A percentile compares a stretch with the other conserved stretches of the same genome.
Evolutionary conservation across 2,329 filamentous ascomycete genomes (phyloP).

Genomic region (Fusarium sublunatum): DNA sequence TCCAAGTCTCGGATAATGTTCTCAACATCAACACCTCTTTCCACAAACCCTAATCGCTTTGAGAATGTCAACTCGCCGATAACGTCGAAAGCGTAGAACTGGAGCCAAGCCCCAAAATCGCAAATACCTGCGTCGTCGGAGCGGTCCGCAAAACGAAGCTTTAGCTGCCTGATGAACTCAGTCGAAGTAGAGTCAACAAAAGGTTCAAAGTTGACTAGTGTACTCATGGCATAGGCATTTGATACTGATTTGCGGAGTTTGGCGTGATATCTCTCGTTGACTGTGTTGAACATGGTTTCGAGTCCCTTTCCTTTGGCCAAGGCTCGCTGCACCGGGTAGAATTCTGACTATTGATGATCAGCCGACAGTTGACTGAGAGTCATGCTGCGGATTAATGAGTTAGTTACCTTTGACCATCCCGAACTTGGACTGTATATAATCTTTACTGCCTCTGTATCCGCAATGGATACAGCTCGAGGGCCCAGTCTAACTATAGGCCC

Average conservation of each 20-base stretch:
- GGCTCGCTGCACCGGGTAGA: constrained; percentile 47
- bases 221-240: constrained; percentile 55
- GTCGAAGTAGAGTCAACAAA: constrained; percentile 50
- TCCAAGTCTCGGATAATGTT: constrained; percentile 74
- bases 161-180: constrained; percentile 29
- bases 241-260: constrained; percentile 54
- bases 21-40: constrained; percentile 77
- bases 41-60: constrained; percentile 78
- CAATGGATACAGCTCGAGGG: constrained; percentile 12
- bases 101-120: constrained; percentile 77
- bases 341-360: constrained; percentile 30
- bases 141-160: constrained; percentile 8
- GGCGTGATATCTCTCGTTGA: constrained; percentile 55
- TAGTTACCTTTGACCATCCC: constrained; percentile 12
- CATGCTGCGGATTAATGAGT: no score
- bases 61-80: constrained; percentile 81
- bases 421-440: constrained; percentile 18
- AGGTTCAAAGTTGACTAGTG: constrained; percentile 53
- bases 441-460: constrained; percentile 11
- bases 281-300: constrained; percentile 52
- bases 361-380: neutral
- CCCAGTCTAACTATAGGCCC: constrained; percentile 21
- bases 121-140: constrained; percentile 7
- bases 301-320: constrained; percentile 45
- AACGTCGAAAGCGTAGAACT: constrained; percentile 84